phyloP scores from a whole-genome alignment of 1,284 basidiomycete genomes.

The Puccinia polysora region DNA sequence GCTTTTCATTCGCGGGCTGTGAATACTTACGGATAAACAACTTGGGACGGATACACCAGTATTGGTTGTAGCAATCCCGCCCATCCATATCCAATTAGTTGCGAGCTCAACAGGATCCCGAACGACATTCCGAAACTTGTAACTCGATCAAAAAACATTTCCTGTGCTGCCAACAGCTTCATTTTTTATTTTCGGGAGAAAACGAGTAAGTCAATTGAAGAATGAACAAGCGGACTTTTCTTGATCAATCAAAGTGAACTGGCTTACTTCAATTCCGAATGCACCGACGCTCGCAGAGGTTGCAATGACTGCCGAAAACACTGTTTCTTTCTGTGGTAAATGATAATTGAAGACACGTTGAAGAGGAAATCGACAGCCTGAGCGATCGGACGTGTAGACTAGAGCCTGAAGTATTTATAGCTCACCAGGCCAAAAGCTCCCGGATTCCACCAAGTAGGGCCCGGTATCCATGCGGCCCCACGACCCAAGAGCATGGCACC shows the following conservation, averaged over 20 bases:
- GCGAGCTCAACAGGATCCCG: conserved; percentile 23
- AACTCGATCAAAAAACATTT: conserved; percentile 13
- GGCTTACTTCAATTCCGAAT: conserved; percentile 12
- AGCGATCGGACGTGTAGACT: neutral
- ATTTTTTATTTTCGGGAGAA: too few species aligned
- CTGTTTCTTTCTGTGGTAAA: conserved; percentile 24
- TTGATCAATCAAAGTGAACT: neutral
- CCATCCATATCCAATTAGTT: conserved; percentile 31
- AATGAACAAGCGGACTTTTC: neutral
- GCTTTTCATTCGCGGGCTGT: too few species aligned
- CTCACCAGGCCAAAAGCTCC: conserved; percentile 21
- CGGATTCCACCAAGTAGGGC: conserved; percentile 37
- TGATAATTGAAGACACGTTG: neutral
- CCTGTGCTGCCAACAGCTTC: conserved; percentile 9
- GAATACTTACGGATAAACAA: conserved; percentile 17
- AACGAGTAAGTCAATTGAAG: neutral
- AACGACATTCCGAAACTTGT: neutral
- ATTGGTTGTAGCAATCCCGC: conserved; percentile 33
- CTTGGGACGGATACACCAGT: conserved; percentile 21
- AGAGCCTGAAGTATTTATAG: neutral
- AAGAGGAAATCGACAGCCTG: neutral
- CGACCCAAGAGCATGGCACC: conserved; percentile 5
- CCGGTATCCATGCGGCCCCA: conserved; percentile 4
- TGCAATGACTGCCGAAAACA: conserved; percentile 18
- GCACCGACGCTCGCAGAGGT: conserved; percentile 28